phyloP scores from a whole-genome alignment of 1,284 basidiomycete genomes.

The Cerrena zonata region DNA sequence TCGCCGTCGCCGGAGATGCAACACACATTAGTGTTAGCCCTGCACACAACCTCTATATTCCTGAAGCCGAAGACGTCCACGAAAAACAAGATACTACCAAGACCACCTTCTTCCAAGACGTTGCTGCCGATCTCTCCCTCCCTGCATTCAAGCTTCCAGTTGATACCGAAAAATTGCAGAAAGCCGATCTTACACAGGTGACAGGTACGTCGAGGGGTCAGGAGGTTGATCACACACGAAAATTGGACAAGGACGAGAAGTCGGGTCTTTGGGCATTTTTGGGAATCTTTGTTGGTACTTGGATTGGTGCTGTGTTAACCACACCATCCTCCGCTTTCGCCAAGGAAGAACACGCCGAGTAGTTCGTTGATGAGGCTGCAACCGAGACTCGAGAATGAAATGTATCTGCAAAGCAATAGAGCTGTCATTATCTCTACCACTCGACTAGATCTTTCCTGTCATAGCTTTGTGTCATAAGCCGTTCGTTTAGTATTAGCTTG shows the following conservation, averaged over 20 bases:
- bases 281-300: conserved; percentile 49
- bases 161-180: conserved; percentile 14
- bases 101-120: conserved; percentile 25
- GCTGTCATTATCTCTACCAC: no score
- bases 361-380: conserved; percentile 7
- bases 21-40: conserved; percentile 65
- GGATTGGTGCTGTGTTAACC: conserved; percentile 42
- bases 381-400: no score
- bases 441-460: no score
- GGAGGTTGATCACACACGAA: conserved; percentile 33
- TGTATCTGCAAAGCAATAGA: conserved; percentile 17
- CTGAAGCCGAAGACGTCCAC: conserved; percentile 12
- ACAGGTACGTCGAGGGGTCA: conserved; percentile 21
- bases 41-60: conserved; percentile 48
- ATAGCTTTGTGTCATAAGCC: no score
- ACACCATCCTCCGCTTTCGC: conserved; percentile 22
- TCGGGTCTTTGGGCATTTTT: conserved; percentile 49
- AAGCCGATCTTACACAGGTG: conserved; percentile 18
- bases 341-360: conserved; percentile 15
- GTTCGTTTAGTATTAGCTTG: no score
- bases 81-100: conserved; percentile 3
- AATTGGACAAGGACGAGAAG: conserved; percentile 47
- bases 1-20: conserved; percentile 63
- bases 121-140: conserved; percentile 35
- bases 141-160: conserved; percentile 26